Evolutionary conservation across 1,284 basidiomycete species (phyloP).

Genomic region (Papiliotrema flavescens): DNA sequence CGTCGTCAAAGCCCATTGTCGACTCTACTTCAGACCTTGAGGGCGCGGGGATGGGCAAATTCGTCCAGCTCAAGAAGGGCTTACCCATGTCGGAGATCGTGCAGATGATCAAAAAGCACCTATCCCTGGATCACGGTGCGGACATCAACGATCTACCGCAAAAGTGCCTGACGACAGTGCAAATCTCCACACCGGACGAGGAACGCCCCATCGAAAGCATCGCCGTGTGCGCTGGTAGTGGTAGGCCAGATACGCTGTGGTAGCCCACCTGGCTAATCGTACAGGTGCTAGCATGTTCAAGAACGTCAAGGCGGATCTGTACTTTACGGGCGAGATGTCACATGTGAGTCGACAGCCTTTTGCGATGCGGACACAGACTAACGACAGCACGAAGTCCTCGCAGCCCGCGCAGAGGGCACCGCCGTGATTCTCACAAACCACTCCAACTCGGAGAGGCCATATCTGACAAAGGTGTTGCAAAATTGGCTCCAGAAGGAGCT

Average conservation of each 20-base stretch:
- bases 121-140: conserved; percentile 64
- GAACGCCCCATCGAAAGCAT: conserved; percentile 48
- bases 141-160: conserved; percentile 11
- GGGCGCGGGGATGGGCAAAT: conserved; percentile 62
- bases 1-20: conserved; percentile 23
- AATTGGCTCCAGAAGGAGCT: conserved; percentile 60
- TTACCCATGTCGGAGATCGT: conserved; percentile 57
- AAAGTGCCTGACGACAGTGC: conserved; percentile 56
- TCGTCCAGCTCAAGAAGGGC: conserved; percentile 56
- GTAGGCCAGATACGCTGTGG: conserved; percentile 31
- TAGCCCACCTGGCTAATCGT: neutral
- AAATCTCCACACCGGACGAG: conserved; percentile 61
- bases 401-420: conserved; percentile 65
- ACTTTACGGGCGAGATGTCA: conserved; percentile 86
- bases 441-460: conserved; percentile 84
- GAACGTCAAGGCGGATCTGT: conserved; percentile 69
- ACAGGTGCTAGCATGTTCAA: conserved; percentile 61
- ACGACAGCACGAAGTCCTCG: conserved; percentile 73
- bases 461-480: conserved; percentile 64
- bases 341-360: conserved; percentile 58
- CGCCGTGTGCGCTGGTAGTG: conserved; percentile 82
- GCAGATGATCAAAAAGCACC: conserved; percentile 63
- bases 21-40: conserved; percentile 30
- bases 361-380: neutral
- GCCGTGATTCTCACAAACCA: conserved; percentile 80